Evolutionary conservation across 768 basidiomycete genomes (phyloP), one percentile per base, ranked within the genome.

Genomic region (Fistulinella prunicolor): DNA sequence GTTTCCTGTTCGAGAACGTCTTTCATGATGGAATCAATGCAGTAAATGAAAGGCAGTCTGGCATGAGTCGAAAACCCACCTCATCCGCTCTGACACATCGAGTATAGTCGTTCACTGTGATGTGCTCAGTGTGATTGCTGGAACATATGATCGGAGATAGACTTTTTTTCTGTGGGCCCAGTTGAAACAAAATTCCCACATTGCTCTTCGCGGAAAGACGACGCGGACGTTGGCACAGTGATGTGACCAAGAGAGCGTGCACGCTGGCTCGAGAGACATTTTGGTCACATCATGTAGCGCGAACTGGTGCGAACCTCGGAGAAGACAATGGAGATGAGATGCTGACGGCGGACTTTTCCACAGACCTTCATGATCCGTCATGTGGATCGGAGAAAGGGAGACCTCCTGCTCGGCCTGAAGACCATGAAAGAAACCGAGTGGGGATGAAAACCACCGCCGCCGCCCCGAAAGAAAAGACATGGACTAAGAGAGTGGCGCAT

Each of bases 71-170:
- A 28, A 32, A 45, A 49, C 29, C 38, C 20, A 51, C 39, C 32
- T 22, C 21, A 70, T 73, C 60, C 56, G 79, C 81, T 77, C 67
- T 85, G 75, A 43, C 73, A 35, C 73, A 50, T 82, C 83, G 54
- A 85, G 69, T 13, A 81, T 59, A 0, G 83, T 39, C 79, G 8
- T 82, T 83, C 28, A 83, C 58, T 8, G 79, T 73, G 24, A 78
- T 28, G 26, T n/a, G n/a, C n/a, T 10, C 26, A 28, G 26, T 28
- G 26, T 28, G 26, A 28, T 28, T 28, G n/a, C n/a, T 28, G 42
- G 60, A 60, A 20, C 50, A 47, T 29, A 51, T 63, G 44, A 69
- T 64, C 51, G 60, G 61, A 54, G 55, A 66, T 64, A 58, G 50
- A 57, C 58, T 64, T 58, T 62, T 49, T 37, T 45, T 60, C n/a